Conservation (phyloP, 2,329 filamentous ascomycete genomes). For the Aspergillus bombycis region DNA sequence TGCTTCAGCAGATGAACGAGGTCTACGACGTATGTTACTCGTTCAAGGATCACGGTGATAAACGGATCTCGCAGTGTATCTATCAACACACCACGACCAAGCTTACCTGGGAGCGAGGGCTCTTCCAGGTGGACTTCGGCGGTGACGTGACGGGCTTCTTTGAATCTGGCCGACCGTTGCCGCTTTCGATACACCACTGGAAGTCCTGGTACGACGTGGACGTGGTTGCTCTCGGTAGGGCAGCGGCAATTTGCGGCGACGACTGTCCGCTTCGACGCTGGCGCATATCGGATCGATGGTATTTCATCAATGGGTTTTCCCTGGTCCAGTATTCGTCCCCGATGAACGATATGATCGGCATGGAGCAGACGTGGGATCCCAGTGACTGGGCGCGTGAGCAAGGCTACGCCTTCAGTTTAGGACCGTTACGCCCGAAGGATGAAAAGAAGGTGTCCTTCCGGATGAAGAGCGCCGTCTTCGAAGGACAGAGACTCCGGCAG, state of each 20-base stretch:
- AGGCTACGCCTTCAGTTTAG: constrained; percentile 54
- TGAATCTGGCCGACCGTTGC: constrained; percentile 53
- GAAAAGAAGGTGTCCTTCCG: constrained; percentile 1
- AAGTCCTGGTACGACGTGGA: constrained; percentile 12
- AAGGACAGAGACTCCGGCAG: background rate
- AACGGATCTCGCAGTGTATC: constrained; percentile 57
- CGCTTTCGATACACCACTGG: constrained; percentile 36
- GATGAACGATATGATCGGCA: constrained; percentile 40
- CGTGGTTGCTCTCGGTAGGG: constrained; percentile 17
- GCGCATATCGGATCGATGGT: constrained; percentile 19
- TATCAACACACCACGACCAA: constrained; percentile 54
- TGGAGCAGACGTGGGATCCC: constrained; percentile 57
- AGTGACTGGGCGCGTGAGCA: constrained; percentile 38
- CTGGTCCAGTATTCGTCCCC: constrained; percentile 51
- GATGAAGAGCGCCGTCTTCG: background rate
- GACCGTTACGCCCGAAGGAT: constrained; percentile 20
- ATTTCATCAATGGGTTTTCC: constrained; percentile 59
- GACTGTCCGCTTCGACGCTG: constrained; percentile 19
- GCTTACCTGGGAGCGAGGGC: constrained; percentile 53
- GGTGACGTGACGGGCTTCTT: constrained; percentile 61
- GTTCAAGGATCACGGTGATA: constrained; percentile 51
- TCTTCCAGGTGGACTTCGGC: constrained; percentile 59
- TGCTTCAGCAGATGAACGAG: constrained; percentile 51
- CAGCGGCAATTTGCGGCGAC: constrained; percentile 18
- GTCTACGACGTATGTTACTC: constrained; percentile 53